Conservation (phyloP, 2,329 filamentous ascomycete genomes). For the Diaporthe eres region DNA sequence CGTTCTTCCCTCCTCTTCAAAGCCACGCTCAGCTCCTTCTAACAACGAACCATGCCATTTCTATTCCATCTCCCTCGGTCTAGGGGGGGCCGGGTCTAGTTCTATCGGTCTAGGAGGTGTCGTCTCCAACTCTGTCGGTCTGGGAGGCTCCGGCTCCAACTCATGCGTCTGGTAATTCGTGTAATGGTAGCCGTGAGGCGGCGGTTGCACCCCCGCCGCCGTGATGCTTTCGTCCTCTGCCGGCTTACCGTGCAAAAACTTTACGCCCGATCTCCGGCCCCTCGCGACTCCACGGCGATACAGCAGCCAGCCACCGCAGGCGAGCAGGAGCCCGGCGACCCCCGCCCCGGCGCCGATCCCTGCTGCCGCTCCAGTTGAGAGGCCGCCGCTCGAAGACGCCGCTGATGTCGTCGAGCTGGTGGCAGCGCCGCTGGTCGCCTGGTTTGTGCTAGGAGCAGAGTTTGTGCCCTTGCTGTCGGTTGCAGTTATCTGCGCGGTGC, state of each 20-base stretch:
- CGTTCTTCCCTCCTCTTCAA: too few species aligned
- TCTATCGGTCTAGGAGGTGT: background rate
- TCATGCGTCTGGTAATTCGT: background rate
- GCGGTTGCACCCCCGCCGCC: background rate
- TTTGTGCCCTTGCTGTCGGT: background rate
- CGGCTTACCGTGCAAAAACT: background rate
- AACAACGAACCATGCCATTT: background rate
- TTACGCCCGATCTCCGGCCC: background rate
- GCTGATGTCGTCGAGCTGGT: too few species aligned
- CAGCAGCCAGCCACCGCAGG: background rate
- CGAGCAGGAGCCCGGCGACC: background rate
- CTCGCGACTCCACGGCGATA: background rate
- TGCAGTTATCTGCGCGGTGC: background rate
- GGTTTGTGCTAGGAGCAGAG: background rate
- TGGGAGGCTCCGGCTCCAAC: background rate
- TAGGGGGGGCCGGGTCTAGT: background rate
- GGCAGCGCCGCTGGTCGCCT: background rate
- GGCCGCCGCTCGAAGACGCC: background rate
- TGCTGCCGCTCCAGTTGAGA: background rate
- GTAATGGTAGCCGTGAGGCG: background rate
- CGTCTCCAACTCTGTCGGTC: background rate
- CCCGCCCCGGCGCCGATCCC: background rate
- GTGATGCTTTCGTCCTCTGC: background rate
- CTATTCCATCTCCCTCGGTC: background rate
- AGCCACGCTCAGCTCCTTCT: background rate